Conservation (phyloP, 2,329 filamentous ascomycete genomes). For the Talaromyces sp. region DNA sequence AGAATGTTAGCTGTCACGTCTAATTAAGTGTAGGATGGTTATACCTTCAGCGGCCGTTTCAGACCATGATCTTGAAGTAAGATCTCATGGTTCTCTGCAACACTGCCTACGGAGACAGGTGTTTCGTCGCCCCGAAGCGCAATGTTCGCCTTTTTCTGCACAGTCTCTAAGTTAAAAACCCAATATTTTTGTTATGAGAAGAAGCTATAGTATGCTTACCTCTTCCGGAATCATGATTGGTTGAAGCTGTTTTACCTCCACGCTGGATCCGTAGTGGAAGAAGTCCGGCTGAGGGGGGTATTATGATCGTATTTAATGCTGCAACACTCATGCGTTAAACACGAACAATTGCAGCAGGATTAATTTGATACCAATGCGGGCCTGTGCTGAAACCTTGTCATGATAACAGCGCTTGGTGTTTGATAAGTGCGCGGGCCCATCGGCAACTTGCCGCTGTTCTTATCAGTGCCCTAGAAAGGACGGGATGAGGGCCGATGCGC, state of each 20-base stretch:
- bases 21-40: not conserved
- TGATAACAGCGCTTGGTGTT: conserved; percentile 7
- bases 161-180: not conserved
- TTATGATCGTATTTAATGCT: conserved; percentile 4
- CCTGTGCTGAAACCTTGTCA: not conserved
- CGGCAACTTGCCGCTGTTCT: conserved; percentile 13
- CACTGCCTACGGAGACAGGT: conserved; percentile 7
- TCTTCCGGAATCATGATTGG: conserved; percentile 6
- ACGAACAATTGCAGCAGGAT: not conserved
- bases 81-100: not conserved
- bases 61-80: conserved; percentile 7
- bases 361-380: not conserved
- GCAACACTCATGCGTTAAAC: not conserved
- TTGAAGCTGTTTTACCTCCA: not conserved
- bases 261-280: not conserved
- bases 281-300: not conserved
- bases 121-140: conserved; percentile 6
- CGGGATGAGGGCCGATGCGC: conserved; percentile 3
- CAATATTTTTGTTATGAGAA: not conserved
- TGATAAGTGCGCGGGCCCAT: conserved; percentile 11
- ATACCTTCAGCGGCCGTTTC: conserved; percentile 14
- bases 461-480: conserved; percentile 9
- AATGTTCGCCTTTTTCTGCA: not conserved
- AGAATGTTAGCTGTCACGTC: not conserved
- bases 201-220: not conserved